A percentile compares a stretch with the other conserved stretches of the same genome.
Evolutionary conservation across 1,139 yeast genomes (phyloP).

Genomic region (Lodderomyces elongisporus): DNA sequence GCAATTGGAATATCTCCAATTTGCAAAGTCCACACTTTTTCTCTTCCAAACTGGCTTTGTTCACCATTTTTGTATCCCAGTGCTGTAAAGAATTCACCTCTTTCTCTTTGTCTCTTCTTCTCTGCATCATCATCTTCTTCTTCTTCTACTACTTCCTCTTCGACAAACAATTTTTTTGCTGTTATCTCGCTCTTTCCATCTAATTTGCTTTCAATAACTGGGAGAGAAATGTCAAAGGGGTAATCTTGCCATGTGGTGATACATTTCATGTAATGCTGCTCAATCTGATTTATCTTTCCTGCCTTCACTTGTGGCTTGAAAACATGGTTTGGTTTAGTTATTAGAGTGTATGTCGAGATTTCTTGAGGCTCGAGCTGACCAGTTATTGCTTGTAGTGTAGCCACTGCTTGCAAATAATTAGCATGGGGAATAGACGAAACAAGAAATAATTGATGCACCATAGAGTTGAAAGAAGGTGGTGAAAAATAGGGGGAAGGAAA

Average conservation of each 20-base stretch:
- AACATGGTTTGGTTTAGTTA: constrained; percentile 38
- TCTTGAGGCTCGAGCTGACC: constrained; percentile 37
- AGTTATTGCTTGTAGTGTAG: constrained; percentile 43
- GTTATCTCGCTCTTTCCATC: constrained; percentile 13
- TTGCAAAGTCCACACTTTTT: constrained; percentile 58
- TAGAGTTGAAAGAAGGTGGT: constrained; percentile 8
- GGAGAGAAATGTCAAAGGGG: constrained; percentile 27
- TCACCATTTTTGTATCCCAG: no score
- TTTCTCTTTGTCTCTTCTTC: neutral
- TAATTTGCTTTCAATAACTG: constrained; percentile 16
- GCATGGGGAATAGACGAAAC: constrained; percentile 40
- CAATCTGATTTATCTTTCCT: constrained; percentile 47
- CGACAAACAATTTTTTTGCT: constrained; percentile 24
- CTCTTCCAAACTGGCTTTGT: constrained; percentile 19
- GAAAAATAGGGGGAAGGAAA: neutral
- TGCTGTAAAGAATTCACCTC: neutral
- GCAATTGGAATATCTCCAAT: constrained; percentile 83
- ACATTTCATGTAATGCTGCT: constrained; percentile 44
- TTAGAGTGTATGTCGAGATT: constrained; percentile 40
- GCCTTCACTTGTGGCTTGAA: constrained; percentile 47
- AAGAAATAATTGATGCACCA: constrained; percentile 44
- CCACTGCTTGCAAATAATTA: constrained; percentile 38
- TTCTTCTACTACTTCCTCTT: neutral
- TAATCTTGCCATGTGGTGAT: constrained; percentile 35
- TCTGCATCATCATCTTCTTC: neutral